Conservation (phyloP, 2,329 filamentous ascomycete species). For the Fusarium chuoi region DNA sequence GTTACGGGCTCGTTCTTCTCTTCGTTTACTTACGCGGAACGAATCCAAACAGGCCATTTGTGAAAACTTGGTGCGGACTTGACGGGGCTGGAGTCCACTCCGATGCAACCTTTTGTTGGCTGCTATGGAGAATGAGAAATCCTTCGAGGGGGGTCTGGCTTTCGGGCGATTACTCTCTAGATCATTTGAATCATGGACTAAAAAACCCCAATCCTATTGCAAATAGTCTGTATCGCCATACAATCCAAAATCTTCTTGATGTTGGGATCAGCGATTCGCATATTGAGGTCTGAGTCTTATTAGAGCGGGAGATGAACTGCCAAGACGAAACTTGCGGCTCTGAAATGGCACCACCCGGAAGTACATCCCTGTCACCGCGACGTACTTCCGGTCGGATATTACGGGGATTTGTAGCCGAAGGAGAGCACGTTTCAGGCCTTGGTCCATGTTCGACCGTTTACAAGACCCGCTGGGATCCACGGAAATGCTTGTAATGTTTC, state of each 20-base stretch:
- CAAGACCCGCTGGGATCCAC: not conserved
- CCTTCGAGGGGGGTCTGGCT: no score
- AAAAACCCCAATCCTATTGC: rapidly evolving
- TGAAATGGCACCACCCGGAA: not conserved
- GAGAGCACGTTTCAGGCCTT: conserved; percentile 7
- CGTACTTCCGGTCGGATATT: not conserved
- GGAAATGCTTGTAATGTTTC: not conserved
- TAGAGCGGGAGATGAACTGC: not conserved
- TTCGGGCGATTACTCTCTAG: rapidly evolving
- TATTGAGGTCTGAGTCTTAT: not conserved
- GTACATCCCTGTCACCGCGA: not conserved
- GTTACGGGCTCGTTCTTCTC: not conserved
- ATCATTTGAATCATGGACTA: rapidly evolving
- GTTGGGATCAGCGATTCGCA: rapidly evolving
- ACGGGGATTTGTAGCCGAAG: not conserved
- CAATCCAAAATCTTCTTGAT: rapidly evolving
- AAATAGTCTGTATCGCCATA: rapidly evolving
- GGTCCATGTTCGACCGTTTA: not conserved
- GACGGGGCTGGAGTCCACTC: conserved; percentile 5
- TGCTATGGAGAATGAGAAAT: not conserved
- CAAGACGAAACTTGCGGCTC: conserved; percentile 15
- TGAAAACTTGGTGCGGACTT: not conserved
- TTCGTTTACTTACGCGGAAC: not conserved
- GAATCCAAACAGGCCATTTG: conserved; percentile 8
- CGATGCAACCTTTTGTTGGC: conserved; percentile 6